Evolutionary conservation across 208 protist species (phyloP), one percentile per base, ranked within the genome.

Genomic region (Leishmania braziliensis): DNA sequence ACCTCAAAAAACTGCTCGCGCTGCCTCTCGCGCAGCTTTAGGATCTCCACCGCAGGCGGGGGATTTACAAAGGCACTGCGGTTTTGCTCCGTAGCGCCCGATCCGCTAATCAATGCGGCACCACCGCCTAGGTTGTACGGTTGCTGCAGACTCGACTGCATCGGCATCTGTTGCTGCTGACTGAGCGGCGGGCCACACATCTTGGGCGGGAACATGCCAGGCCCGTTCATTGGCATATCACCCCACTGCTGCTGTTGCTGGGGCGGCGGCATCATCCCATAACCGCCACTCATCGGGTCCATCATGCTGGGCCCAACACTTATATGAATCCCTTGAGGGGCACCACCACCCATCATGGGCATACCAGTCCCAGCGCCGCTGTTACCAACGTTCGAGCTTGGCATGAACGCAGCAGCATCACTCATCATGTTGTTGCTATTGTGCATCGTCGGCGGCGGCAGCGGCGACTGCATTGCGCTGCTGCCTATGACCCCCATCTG

Each of bases 1-100:
- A 96, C 92, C 1, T 95, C 91, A 23, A 96, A 88, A 79, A 89
- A 97, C 86, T 95, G 91, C 80, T 95, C 92, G 8, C 90, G 87
- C 82, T 96, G 94, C 78, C 92, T 82, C 88, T 97, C 92, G 5
- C 94, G 92, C 81, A 96, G 77, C 80, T 92, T 91, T 66, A 95
- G 50, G 48, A 82, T 89, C 74, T 95, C 90, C 60, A 93, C 86
- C 0, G 91, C 87, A 0, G 92, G 91, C 43, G 72, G 75, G 0
- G 91, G 86, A 77, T 97, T 97, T 53, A 66, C 48, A 26, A 33
- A 78, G 75, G 39, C 39, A 39, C 58, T 5, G 75, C 46, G 36
- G 75, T 18, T 78, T 16, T 77, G 26, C 5, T 54, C 50, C 29
- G 51, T 10, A 3, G 51, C 50, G 43, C 50, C 71, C 6, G 51